A percentile compares a stretch with the other conserved stretches of the same genome.
Conservation (phyloP, 352 stramenopile genomes). For the Globisporangium emineosum region DNA sequence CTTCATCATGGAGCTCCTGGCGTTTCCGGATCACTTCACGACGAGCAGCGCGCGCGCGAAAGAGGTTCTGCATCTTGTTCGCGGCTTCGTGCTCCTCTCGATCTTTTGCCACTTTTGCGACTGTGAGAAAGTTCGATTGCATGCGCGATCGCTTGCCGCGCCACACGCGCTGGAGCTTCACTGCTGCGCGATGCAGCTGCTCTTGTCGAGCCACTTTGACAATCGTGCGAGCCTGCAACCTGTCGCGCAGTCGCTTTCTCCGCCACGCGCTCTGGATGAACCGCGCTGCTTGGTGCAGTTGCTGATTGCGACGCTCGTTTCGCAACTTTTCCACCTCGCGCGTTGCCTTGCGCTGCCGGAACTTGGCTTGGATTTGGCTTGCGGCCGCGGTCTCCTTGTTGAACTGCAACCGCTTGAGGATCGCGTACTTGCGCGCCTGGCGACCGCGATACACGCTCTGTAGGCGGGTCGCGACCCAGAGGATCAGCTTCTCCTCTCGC, state of each 20-base stretch:
- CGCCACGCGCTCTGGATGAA: conserved; percentile 48
- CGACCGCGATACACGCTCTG: conserved; percentile 67
- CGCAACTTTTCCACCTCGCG: conserved; percentile 16
- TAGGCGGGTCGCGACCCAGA: conserved; percentile 54
- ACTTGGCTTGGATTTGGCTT: conserved; percentile 48
- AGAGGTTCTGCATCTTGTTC: conserved; percentile 60
- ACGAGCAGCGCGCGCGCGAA: conserved; percentile 44
- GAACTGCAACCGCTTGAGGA: conserved; percentile 42
- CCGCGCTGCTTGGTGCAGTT: conserved; percentile 23
- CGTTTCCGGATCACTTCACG: conserved; percentile 32
- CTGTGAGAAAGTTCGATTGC: conserved; percentile 22
- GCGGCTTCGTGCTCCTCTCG: conserved; percentile 40
- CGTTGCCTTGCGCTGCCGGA: conserved; percentile 29
- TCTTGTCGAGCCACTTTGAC: conserved; percentile 11
- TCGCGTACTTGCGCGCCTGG: conserved; percentile 43
- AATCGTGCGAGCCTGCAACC: conserved; percentile 22
- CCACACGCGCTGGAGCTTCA: conserved; percentile 77
- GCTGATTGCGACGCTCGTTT: conserved; percentile 17
- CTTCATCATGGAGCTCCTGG: conserved; percentile 28
- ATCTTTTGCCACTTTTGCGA: conserved; percentile 30
- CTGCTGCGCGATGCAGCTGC: conserved; percentile 25
- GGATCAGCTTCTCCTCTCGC: conserved; percentile 44
- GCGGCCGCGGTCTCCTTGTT: conserved; percentile 62
- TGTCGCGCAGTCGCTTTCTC: conserved; percentile 33
- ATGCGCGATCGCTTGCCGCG: conserved; percentile 45